These are phyloP conservation scores for Plasmodium vivax DNA, from an alignment of 169 alveolate species.

Conservation along the genomic window DNA sequence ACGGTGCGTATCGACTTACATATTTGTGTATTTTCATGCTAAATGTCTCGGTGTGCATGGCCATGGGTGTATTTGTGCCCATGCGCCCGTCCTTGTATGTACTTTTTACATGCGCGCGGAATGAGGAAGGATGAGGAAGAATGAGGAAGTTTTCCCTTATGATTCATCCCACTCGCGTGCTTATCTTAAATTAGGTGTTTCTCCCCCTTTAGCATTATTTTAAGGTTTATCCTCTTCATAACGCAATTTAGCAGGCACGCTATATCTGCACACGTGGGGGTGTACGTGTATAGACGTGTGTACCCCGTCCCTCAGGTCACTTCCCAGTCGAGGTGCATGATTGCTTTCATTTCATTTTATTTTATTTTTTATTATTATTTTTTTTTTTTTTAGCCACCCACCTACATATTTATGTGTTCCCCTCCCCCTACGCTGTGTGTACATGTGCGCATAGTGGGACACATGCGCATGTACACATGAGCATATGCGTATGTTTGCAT, in stretches of 20 bases:
- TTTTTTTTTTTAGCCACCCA: not conserved
- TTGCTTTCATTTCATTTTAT: not conserved
- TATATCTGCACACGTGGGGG: not conserved
- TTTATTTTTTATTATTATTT: not conserved
- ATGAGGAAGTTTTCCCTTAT: not conserved
- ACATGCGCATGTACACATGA: not conserved
- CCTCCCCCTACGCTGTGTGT: not conserved
- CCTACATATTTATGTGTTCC: not conserved
- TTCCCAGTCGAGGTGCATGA: not conserved
- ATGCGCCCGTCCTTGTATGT: not conserved
- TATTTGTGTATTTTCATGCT: not conserved
- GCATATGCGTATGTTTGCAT: slow-evolving; percentile 6
- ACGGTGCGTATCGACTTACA: not conserved
- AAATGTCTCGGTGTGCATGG: not conserved
- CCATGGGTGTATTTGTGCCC: not conserved
- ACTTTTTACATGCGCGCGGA: not conserved
- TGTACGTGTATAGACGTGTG: not conserved
- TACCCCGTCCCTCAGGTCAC: not conserved
- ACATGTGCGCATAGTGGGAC: not conserved
- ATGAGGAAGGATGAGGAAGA: not conserved
- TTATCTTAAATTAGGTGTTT: not conserved
- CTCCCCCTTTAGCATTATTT: not conserved
- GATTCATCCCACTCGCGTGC: not conserved
- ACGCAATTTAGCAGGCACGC: not conserved
- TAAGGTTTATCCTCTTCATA: not conserved